These are phyloP conservation scores for Pistacia vera DNA, from an alignment of 345 rosid species.

Conservation along the genomic window DNA sequence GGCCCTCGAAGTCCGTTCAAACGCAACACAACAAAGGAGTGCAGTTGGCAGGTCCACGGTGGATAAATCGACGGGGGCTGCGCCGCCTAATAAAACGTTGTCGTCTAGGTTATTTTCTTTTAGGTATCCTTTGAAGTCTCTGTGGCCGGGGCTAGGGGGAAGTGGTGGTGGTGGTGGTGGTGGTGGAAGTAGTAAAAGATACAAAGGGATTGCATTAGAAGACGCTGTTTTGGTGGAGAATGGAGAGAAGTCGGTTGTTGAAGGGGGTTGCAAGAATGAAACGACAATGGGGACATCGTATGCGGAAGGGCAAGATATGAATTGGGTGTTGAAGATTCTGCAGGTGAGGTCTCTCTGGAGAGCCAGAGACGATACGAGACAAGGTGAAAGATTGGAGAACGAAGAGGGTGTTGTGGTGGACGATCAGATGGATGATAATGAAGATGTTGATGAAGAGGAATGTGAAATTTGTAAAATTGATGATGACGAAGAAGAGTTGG, in stretches of 20 bases:
- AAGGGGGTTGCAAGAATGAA: constrained; percentile 22
- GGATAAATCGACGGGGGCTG: constrained; percentile 40
- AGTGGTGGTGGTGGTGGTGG: constrained; percentile 31
- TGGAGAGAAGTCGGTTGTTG: constrained; percentile 31
- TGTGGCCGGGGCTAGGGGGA: constrained; percentile 45
- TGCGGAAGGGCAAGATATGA: constrained; percentile 46
- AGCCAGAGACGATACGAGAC: constrained; percentile 35
- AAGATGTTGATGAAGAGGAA: constrained; percentile 34
- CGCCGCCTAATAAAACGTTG: constrained; percentile 42
- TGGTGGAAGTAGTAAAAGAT: constrained; percentile 19
- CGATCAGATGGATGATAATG: constrained; percentile 7
- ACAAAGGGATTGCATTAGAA: constrained; percentile 58
- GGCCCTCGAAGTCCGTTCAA: constrained; percentile 45
- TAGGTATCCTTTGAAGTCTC: constrained; percentile 51
- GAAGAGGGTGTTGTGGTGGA: constrained; percentile 12
- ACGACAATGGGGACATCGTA: constrained; percentile 17
- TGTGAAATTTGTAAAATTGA: constrained; percentile 56
- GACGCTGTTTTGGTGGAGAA: constrained; percentile 58
- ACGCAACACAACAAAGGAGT: constrained; percentile 43
- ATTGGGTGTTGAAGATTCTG: constrained; percentile 92
- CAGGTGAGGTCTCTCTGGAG: constrained; percentile 68
- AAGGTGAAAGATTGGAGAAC: constrained; percentile 27
- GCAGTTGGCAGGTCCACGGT: constrained; percentile 42
- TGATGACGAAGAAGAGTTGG: constrained; percentile 39
- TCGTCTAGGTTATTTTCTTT: constrained; percentile 57